phyloP scores from a whole-genome alignment of 2,329 filamentous ascomycete genomes.

The Xylariales sp. region DNA sequence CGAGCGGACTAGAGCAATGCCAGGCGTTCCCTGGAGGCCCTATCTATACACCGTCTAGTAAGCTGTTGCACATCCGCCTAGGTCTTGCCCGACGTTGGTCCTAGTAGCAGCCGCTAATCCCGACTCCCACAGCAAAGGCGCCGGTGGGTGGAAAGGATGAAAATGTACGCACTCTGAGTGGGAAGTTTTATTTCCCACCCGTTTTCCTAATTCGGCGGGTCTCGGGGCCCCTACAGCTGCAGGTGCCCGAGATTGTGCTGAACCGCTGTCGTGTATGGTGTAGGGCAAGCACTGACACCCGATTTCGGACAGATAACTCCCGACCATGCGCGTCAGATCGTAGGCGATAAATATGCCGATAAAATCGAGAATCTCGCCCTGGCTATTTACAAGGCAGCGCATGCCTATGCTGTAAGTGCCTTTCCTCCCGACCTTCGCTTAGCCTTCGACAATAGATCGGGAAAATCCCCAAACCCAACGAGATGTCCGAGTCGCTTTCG shows the following conservation, averaged over 20 bases:
- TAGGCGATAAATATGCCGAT: constrained; percentile 72
- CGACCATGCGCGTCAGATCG: constrained; percentile 70
- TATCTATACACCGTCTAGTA: constrained; percentile 73
- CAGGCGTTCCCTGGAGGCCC: constrained; percentile 73
- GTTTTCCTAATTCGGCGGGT: neutral
- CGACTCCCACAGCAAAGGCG: constrained; percentile 74
- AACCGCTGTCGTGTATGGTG: neutral
- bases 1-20: constrained; percentile 76
- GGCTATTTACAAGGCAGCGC: constrained; percentile 70
- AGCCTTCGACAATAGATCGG: neutral
- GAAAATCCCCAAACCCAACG: neutral
- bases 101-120: constrained; percentile 12
- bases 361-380: constrained; percentile 74
- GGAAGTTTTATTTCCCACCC: neutral
- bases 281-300: constrained; percentile 7
- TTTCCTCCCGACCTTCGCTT: neutral
- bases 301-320: constrained; percentile 67
- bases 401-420: constrained; percentile 66
- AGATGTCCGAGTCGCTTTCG: neutral
- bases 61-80: constrained; percentile 2
- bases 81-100: neutral
- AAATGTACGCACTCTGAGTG: constrained; percentile 60
- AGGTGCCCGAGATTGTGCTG: neutral
- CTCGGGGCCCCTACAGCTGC: neutral
- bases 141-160: constrained; percentile 81